A percentile compares a stretch with the other conserved stretches of the same genome.
These are phyloP conservation scores for Rhexocercosporidium sp. DNA, from an alignment of 2,329 filamentous ascomycete species.

Conservation along the genomic window DNA sequence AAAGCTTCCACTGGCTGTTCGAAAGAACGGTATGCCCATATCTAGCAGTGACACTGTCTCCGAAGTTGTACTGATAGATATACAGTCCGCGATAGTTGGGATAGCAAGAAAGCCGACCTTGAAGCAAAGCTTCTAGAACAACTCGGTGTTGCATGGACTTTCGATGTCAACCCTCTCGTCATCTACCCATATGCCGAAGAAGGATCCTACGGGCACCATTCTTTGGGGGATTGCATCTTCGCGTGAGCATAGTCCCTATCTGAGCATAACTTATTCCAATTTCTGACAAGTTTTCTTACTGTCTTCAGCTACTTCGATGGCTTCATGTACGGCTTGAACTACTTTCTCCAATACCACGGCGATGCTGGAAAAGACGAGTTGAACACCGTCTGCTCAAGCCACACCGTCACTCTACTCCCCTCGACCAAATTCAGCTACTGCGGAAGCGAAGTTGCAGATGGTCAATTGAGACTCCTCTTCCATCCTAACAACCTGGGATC, in stretches of 20 bases:
- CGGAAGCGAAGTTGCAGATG: conserved; percentile 51
- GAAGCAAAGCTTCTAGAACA: conserved; percentile 51
- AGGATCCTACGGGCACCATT: conserved; percentile 41
- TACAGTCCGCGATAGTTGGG: conserved; percentile 53
- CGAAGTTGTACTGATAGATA: conserved; percentile 17
- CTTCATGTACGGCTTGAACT: conserved; percentile 48
- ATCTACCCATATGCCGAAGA: conserved; percentile 54
- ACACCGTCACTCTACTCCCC: conserved; percentile 53
- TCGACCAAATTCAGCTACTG: conserved; percentile 53
- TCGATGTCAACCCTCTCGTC: conserved; percentile 53
- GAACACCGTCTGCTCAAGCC: conserved; percentile 51
- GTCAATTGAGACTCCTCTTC: conserved; percentile 56
- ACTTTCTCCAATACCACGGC: conserved; percentile 46
- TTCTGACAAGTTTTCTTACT: not conserved
- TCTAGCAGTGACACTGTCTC: not conserved
- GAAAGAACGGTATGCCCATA: conserved; percentile 54
- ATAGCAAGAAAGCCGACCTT: conserved; percentile 51
- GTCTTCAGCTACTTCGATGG: conserved; percentile 50
- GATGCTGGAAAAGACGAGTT: conserved; percentile 51
- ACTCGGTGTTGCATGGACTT: conserved; percentile 55
- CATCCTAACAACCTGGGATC: conserved; percentile 48
- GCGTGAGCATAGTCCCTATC: conserved; percentile 42
- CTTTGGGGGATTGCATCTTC: conserved; percentile 51
- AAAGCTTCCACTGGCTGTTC: conserved; percentile 56
- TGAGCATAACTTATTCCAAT: not conserved